Evolutionary conservation across 2,329 filamentous ascomycete species (phyloP).

Genomic region (Graphium sp.): DNA sequence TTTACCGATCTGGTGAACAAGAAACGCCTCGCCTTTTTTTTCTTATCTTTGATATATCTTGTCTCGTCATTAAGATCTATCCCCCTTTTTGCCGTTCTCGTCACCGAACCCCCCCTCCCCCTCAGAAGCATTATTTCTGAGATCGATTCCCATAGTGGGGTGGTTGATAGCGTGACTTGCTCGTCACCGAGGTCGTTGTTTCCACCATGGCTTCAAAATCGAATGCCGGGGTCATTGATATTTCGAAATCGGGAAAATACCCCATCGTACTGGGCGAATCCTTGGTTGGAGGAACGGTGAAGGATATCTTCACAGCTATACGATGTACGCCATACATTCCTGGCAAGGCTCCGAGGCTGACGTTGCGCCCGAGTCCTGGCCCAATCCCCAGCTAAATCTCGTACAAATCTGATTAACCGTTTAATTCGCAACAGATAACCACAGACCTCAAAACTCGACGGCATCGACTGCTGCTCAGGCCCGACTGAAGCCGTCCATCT

Average conservation of each 20-base stretch:
- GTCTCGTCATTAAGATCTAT: no score
- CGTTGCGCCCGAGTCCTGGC: neutral
- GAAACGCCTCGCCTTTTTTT: no score
- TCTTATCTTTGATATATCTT: no score
- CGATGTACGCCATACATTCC: slow-evolving; percentile 27
- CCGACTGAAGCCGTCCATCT: slow-evolving; percentile 31
- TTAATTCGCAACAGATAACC: slow-evolving; percentile 32
- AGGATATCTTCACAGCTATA: slow-evolving; percentile 42
- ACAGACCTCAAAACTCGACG: slow-evolving; percentile 37
- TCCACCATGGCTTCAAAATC: no score
- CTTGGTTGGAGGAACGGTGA: slow-evolving; percentile 35
- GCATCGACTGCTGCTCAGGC: slow-evolving; percentile 28
- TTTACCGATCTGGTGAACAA: no score
- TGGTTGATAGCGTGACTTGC: no score
- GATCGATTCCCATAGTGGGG: no score
- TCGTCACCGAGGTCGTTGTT: no score
- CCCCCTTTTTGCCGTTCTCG: no score
- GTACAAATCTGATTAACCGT: slow-evolving; percentile 4
- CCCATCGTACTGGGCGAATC: slow-evolving; percentile 47
- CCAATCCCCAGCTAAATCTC: neutral
- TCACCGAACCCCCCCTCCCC: no score
- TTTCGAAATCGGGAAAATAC: slow-evolving; percentile 43
- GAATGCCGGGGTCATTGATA: slow-evolving; percentile 42
- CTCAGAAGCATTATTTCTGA: no score
- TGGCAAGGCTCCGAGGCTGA: neutral